phyloP scores from a whole-genome alignment of 2,329 filamentous ascomycete species.

The Sordariomycetes sp. region DNA sequence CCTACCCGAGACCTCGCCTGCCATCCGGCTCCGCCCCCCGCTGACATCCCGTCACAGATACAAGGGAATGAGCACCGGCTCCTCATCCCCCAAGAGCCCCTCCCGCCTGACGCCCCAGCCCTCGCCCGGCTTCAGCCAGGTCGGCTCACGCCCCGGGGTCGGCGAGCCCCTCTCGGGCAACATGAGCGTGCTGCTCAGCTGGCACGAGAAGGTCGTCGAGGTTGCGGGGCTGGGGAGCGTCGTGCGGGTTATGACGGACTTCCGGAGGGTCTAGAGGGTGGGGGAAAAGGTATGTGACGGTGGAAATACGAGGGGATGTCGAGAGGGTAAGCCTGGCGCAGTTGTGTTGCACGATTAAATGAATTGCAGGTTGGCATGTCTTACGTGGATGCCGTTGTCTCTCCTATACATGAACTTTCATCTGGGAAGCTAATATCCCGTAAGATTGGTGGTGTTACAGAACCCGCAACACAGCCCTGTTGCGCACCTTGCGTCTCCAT shows the following conservation, averaged over 20 bases:
- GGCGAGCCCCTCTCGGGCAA: constrained; percentile 68
- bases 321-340: not conserved
- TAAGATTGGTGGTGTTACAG: not conserved
- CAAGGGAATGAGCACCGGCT: constrained; percentile 68
- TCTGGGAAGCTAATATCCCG: not conserved
- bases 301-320: not conserved
- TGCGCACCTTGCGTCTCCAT: not conserved
- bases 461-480: not conserved
- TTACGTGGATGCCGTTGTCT: not conserved
- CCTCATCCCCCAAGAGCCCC: constrained; percentile 31
- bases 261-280: constrained; percentile 54
- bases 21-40: not conserved
- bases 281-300: not conserved
- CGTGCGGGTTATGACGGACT: constrained; percentile 91
- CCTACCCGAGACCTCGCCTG: constrained; percentile 10
- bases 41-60: constrained; percentile 43
- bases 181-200: constrained; percentile 95
- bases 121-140: constrained; percentile 77
- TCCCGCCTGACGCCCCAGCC: constrained; percentile 55
- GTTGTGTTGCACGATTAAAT: not conserved
- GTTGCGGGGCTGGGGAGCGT: constrained; percentile 86
- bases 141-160: constrained; percentile 42
- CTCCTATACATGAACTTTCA: not conserved
- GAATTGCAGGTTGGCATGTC: not conserved
- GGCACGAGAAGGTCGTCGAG: constrained; percentile 98